phyloP scores from a whole-genome alignment of 2,329 filamentous ascomycete genomes.

The Cercospora citrullina region DNA sequence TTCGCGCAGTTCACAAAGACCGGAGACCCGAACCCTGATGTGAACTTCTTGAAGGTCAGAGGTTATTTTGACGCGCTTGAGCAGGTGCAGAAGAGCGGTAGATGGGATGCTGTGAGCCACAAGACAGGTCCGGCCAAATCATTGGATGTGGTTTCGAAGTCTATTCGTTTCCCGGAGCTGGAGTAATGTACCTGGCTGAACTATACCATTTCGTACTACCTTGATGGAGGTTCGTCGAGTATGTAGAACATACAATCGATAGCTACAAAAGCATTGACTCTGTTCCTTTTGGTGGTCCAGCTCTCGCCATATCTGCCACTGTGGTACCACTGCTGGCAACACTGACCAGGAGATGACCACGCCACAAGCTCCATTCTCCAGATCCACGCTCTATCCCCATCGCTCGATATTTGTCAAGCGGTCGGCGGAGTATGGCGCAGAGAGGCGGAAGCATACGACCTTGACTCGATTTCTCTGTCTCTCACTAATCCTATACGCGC shows the following conservation, averaged over 20 bases:
- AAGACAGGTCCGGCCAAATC: slow-evolving; percentile 45
- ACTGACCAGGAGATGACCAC: neutral
- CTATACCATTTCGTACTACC: slow-evolving; percentile 49
- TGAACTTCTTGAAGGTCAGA: slow-evolving; percentile 48
- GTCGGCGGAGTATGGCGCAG: neutral
- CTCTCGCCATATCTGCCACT: neutral
- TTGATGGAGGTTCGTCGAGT: slow-evolving; percentile 31
- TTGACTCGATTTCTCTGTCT: neutral
- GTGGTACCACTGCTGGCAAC: neutral
- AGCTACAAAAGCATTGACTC: neutral
- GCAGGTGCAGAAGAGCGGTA: slow-evolving; percentile 38
- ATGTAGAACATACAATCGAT: neutral
- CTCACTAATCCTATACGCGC: neutral
- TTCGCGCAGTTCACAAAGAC: slow-evolving; percentile 55
- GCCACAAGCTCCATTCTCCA: neutral
- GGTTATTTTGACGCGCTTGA: slow-evolving; percentile 45
- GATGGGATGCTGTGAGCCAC: slow-evolving; percentile 43
- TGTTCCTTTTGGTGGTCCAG: neutral
- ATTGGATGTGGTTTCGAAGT: slow-evolving; percentile 50
- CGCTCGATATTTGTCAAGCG: neutral
- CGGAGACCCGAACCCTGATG: slow-evolving; percentile 54
- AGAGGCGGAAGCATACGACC: neutral
- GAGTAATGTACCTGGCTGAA: slow-evolving; percentile 54
- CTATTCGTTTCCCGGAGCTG: slow-evolving; percentile 50
- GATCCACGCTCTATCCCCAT: neutral